Conservation (phyloP, 352 stramenopile genomes). For the Blastocystis sp. region DNA sequence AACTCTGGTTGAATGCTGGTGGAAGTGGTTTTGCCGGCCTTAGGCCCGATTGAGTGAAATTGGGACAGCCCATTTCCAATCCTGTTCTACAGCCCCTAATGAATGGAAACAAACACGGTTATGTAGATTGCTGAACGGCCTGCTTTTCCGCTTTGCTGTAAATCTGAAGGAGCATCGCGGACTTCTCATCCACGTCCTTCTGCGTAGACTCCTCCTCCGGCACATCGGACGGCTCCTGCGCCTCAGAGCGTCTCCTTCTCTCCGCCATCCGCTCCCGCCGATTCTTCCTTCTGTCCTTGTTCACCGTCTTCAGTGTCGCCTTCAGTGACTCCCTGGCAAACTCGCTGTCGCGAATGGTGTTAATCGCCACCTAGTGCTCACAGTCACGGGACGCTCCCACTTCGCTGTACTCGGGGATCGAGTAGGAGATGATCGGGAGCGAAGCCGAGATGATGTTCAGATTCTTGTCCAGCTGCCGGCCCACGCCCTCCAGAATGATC, state of each 20-base stretch:
- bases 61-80: background rate
- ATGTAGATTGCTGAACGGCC: background rate
- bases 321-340: conserved; percentile 30
- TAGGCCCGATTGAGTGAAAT: conserved; percentile 13
- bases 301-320: background rate
- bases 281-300: background rate
- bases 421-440: conserved; percentile 48
- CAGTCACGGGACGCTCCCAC: background rate
- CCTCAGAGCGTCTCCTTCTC: background rate
- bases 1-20: conserved; percentile 60
- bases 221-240: background rate
- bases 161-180: background rate
- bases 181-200: background rate
- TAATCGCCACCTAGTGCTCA: conserved; percentile 18
- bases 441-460: conserved; percentile 42
- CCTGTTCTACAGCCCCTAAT: background rate
- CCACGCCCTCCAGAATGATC: conserved; percentile 64
- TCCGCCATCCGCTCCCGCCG: background rate
- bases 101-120: conserved; percentile 42
- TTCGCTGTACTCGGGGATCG: conserved; percentile 58
- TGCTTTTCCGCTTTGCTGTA: conserved; percentile 33
- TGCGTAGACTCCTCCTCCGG: background rate
- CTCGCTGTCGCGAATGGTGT: conserved; percentile 37
- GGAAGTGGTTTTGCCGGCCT: conserved; percentile 3
- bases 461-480: conserved; percentile 60